Percentiles rank a stretch among this genome's conserved stretches.
These are phyloP conservation scores for Eucalyptus lansdowneana DNA, from an alignment of 345 rosid species.

Conservation along the genomic window DNA sequence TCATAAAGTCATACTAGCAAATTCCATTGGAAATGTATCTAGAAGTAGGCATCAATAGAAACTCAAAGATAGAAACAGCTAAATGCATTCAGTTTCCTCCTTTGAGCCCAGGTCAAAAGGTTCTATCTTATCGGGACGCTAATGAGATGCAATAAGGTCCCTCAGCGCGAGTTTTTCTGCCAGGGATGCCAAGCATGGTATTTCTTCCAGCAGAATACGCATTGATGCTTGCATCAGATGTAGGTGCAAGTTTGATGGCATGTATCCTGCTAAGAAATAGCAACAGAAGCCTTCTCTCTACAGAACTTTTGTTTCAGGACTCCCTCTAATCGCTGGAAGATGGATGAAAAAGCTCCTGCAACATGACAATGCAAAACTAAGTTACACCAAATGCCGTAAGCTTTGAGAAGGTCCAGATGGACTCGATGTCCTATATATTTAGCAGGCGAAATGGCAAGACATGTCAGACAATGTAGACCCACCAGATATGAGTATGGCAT, in stretches of 20 bases:
- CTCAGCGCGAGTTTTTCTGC: neutral
- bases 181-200: neutral
- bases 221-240: neutral
- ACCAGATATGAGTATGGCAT: neutral
- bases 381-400: neutral
- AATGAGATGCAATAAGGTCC: neutral
- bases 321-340: conserved; percentile 43
- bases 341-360: conserved; percentile 49
- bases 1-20: neutral
- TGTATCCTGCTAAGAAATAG: neutral
- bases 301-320: conserved; percentile 38
- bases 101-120: neutral
- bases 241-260: neutral
- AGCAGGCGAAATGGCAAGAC: neutral
- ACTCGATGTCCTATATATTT: neutral
- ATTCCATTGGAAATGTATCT: neutral
- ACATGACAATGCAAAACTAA: neutral
- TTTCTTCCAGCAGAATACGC: neutral
- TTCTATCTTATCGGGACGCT: neutral
- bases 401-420: neutral
- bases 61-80: neutral
- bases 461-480: neutral
- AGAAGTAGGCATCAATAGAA: neutral
- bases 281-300: conserved; percentile 15
- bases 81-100: neutral